phyloP scores from a whole-genome alignment of 2,329 filamentous ascomycete genomes.

The Aspergillus pseudoviridinutans region DNA sequence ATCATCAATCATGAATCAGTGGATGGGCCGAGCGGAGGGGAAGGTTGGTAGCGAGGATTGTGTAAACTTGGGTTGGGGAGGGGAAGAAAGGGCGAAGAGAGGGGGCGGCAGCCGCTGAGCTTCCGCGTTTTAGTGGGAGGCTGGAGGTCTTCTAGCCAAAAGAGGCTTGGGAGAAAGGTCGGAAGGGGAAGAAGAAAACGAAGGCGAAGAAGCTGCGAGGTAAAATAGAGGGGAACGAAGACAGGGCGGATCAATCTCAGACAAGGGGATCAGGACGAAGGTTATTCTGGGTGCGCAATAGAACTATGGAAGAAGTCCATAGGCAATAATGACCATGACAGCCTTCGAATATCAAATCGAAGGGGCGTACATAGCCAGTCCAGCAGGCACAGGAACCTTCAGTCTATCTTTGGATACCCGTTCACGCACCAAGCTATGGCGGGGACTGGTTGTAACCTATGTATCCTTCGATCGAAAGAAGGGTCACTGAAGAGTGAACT shows the following conservation, averaged over 20 bases:
- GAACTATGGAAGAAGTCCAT: neutral
- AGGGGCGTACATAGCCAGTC: neutral
- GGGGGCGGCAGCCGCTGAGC: conserved; percentile 11
- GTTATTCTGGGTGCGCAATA: neutral
- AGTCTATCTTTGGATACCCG: neutral
- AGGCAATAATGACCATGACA: neutral
- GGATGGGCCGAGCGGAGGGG: conserved; percentile 10
- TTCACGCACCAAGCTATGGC: neutral
- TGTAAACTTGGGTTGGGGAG: conserved; percentile 15
- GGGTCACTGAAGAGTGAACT: neutral
- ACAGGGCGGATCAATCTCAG: neutral
- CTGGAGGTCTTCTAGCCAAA: conserved; percentile 3
- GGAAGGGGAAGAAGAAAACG: neutral
- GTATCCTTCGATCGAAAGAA: neutral
- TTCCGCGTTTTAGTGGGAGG: conserved; percentile 23
- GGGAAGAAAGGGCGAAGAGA: conserved; percentile 4
- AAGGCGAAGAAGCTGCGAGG: neutral
- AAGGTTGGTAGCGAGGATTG: conserved; percentile 12
- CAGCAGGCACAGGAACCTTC: neutral
- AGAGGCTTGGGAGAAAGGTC: neutral
- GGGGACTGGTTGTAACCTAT: neutral
- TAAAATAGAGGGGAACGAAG: conserved; percentile 11
- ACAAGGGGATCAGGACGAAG: conserved; percentile 3
- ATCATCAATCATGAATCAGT: conserved; percentile 1
- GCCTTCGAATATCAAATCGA: neutral